Conservation (phyloP, 169 alveolate genomes). For the Nephromyces sp. region DNA sequence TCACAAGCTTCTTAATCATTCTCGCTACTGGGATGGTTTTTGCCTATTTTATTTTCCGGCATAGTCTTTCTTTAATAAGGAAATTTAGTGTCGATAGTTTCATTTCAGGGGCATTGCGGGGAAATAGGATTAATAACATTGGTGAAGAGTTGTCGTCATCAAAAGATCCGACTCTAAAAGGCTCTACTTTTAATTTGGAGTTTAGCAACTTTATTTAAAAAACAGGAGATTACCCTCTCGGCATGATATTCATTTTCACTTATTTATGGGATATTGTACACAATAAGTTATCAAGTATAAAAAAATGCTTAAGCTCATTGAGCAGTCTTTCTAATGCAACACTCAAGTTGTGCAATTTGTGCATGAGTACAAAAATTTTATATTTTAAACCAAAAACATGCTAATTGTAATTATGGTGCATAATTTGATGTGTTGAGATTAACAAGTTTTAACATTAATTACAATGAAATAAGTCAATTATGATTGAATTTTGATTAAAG, state of each 20-base stretch:
- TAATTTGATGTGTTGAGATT: too few species aligned
- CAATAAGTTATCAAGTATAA: neutral
- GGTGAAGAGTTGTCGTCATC: constrained; percentile 3
- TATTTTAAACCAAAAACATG: too few species aligned
- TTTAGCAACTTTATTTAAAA: neutral
- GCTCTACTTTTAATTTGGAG: neutral
- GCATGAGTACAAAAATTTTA: too few species aligned
- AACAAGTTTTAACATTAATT: too few species aligned
- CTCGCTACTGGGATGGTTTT: neutral
- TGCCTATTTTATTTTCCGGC: neutral
- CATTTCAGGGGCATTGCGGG: neutral
- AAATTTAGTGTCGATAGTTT: constrained; percentile 2
- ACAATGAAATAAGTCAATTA: too few species aligned
- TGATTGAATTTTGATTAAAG: too few species aligned
- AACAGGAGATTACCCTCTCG: neutral
- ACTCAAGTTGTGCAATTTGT: too few species aligned
- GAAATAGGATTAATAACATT: constrained; percentile 4
- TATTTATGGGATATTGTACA: neutral
- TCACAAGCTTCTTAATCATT: neutral
- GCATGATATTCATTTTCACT: neutral
- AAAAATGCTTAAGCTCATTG: too few species aligned
- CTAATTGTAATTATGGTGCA: too few species aligned
- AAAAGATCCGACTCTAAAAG: neutral
- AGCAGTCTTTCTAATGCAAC: too few species aligned
- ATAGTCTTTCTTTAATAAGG: neutral